These are phyloP conservation scores for Sicyos baderoa DNA, from an alignment of 306 rosid species.

Conservation along the genomic window DNA sequence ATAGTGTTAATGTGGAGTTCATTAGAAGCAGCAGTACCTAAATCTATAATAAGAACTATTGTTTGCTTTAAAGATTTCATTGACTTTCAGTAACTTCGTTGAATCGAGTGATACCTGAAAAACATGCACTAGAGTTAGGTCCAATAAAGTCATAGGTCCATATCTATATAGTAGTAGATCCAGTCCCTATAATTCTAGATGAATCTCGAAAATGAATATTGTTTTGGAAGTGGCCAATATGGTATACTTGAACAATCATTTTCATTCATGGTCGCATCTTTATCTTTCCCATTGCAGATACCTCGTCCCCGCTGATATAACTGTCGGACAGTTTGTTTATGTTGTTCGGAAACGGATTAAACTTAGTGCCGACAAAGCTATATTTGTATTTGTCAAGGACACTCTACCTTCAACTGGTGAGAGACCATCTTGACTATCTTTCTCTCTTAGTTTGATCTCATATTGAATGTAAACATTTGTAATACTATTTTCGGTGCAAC, in stretches of 20 bases:
- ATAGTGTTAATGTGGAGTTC: neutral
- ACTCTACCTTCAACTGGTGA: neutral
- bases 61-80: neutral
- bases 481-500: neutral
- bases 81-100: neutral
- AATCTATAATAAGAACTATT: neutral
- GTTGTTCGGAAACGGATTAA: conserved; percentile 85
- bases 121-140: neutral
- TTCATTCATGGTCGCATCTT: neutral
- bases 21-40: neutral
- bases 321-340: conserved; percentile 72
- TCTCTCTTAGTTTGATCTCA: neutral
- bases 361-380: conserved; percentile 83
- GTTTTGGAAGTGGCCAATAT: neutral
- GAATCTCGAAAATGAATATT: too few relatives aligned
- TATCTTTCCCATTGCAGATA: conserved; percentile 43
- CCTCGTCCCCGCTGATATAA: conserved; percentile 71
- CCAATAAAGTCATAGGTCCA: neutral
- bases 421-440: neutral
- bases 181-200: neutral
- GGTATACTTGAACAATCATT: neutral
- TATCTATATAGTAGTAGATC: neutral
- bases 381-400: conserved; percentile 43
- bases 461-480: neutral
- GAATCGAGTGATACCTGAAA: neutral